These are phyloP conservation scores for Dactylorhiza incarnata DNA, from an alignment of 106 monocot genomes.

Conservation along the genomic window DNA sequence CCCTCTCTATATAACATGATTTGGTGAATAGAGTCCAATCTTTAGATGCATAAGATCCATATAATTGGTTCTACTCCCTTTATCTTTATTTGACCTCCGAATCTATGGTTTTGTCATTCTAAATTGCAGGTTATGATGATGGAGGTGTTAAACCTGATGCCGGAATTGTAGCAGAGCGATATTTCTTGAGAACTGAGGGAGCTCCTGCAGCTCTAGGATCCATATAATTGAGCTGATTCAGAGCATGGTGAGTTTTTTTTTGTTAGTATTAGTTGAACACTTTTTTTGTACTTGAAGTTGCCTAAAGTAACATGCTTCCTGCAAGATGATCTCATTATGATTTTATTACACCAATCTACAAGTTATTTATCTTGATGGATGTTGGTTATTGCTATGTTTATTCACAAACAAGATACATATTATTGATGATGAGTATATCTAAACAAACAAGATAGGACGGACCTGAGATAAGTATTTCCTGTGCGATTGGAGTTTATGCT, in stretches of 20 bases:
- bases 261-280: background rate
- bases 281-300: background rate
- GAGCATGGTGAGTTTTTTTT: slow-evolving; percentile 54
- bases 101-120: slow-evolving; percentile 14
- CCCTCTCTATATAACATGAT: background rate
- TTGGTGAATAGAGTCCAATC: background rate
- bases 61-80: background rate
- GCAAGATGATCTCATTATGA: no score
- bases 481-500: no score
- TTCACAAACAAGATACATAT: no score
- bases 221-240: slow-evolving; percentile 74
- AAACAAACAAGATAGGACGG: no score
- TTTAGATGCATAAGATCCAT: background rate
- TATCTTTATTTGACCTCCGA: background rate
- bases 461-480: no score
- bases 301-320: background rate
- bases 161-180: slow-evolving; percentile 73
- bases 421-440: no score
- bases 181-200: slow-evolving; percentile 86
- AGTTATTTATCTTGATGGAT: no score
- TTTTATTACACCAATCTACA: no score
- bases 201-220: slow-evolving; percentile 90
- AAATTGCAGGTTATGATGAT: slow-evolving; percentile 24
- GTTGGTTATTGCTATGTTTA: no score
- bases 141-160: slow-evolving; percentile 31